Percentiles rank a stretch among this genome's conserved stretches.
Conservation (phyloP, 192 early-diverging fungal genomes). For the Dissophora ornata region DNA sequence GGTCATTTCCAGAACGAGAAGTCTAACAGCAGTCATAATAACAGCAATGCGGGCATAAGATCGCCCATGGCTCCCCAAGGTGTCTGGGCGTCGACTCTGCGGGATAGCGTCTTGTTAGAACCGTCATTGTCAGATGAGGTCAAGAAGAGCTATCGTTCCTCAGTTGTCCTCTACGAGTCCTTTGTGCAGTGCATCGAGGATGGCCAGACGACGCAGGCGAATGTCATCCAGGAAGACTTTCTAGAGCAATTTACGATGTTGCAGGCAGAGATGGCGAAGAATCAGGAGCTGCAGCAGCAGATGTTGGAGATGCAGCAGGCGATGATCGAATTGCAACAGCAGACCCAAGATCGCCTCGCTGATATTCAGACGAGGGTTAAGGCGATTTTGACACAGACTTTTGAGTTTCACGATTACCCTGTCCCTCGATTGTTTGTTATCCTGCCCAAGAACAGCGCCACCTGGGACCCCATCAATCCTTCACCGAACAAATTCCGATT, state of each 20-base stretch:
- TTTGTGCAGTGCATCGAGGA: slow-evolving; percentile 4
- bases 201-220: slow-evolving; percentile 8
- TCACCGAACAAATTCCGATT: slow-evolving; percentile 14
- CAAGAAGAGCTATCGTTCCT: slow-evolving; percentile 4
- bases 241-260: background rate
- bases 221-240: slow-evolving; percentile 15
- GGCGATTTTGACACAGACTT: slow-evolving; percentile 19
- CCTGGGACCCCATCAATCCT: slow-evolving; percentile 2
- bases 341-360: slow-evolving; percentile 1
- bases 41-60: too few species aligned
- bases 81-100: too few species aligned
- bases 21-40: too few species aligned
- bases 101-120: too few species aligned
- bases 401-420: slow-evolving; percentile 18
- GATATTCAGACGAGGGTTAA: slow-evolving; percentile 11
- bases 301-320: slow-evolving; percentile 19
- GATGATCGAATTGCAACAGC: slow-evolving; percentile 13
- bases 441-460: background rate
- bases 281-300: background rate
- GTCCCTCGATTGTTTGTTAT: slow-evolving; percentile 22
- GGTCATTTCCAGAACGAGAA: too few species aligned
- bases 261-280: slow-evolving; percentile 14
- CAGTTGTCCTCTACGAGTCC: slow-evolving; percentile 19
- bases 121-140: background rate
- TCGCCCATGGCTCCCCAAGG: too few species aligned